Conservation (phyloP, 441 rosid genomes). For the Kokia cookei region DNA sequence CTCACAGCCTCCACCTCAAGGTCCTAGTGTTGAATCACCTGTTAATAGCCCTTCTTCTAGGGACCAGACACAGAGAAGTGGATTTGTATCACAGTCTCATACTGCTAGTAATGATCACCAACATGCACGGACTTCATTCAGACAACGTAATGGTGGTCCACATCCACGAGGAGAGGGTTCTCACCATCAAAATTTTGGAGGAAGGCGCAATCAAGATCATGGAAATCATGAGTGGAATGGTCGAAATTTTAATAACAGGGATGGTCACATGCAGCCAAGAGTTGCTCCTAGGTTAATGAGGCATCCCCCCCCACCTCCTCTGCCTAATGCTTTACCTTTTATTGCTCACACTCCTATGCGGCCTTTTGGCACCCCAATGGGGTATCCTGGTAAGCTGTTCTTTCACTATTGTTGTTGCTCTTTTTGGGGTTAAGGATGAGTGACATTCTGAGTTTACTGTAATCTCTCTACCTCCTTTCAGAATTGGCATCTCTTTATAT, state of each 20-base stretch:
- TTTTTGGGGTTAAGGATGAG: not conserved
- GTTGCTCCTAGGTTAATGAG: slow-evolving; percentile 48
- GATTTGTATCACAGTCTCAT: slow-evolving; percentile 26
- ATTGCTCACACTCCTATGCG: slow-evolving; percentile 42
- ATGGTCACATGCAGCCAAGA: slow-evolving; percentile 54
- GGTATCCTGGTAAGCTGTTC: slow-evolving; percentile 58
- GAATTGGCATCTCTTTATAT: slow-evolving; percentile 54
- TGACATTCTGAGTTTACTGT: slow-evolving; percentile 13
- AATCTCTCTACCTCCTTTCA: slow-evolving; percentile 23
- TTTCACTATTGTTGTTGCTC: slow-evolving; percentile 5
- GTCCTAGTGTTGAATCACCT: slow-evolving; percentile 27
- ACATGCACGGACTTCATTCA: slow-evolving; percentile 43
- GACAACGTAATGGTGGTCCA: slow-evolving; percentile 41
- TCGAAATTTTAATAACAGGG: slow-evolving; percentile 64
- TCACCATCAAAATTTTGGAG: slow-evolving; percentile 49
- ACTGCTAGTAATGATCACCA: slow-evolving; percentile 33
- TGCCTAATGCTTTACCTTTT: slow-evolving; percentile 41
- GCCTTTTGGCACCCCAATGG: slow-evolving; percentile 50
- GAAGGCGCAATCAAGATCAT: slow-evolving; percentile 69
- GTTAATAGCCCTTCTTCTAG: slow-evolving; percentile 42
- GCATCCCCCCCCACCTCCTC: slow-evolving; percentile 53
- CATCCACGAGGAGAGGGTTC: slow-evolving; percentile 56
- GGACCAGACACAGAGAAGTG: slow-evolving; percentile 43
- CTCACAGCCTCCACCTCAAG: slow-evolving; percentile 34
- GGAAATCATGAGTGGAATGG: slow-evolving; percentile 63